These are phyloP conservation scores for Aspergillus neotritici DNA, from an alignment of 2,329 filamentous ascomycete genomes.

Conservation along the genomic window DNA sequence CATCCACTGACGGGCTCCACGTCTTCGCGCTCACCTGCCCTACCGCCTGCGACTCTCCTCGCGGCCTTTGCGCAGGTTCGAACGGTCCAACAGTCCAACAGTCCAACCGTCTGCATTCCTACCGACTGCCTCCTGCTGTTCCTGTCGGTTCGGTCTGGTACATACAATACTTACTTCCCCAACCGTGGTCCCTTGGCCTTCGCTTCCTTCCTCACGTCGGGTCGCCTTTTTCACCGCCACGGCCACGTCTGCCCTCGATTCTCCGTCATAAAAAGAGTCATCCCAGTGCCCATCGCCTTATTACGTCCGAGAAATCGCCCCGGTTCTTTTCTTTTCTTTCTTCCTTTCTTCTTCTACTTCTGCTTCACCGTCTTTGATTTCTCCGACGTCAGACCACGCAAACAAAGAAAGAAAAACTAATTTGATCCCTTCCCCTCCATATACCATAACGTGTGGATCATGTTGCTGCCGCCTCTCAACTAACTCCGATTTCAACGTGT, in stretches of 20 bases:
- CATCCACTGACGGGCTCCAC: slow-evolving; percentile 18
- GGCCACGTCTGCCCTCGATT: slow-evolving; percentile 10
- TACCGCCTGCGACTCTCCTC: slow-evolving; percentile 13
- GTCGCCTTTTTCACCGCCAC: slow-evolving; percentile 13
- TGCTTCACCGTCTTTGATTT: too few species aligned
- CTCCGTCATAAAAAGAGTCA: slow-evolving; percentile 7
- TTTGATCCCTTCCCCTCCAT: too few species aligned
- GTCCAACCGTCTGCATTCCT: not conserved
- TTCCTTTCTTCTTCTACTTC: too few species aligned
- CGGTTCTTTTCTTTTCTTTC: not conserved
- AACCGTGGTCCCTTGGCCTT: not conserved
- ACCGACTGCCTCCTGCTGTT: slow-evolving; percentile 1
- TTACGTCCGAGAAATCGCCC: not conserved
- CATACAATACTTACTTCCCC: not conserved
- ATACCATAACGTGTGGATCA: too few species aligned
- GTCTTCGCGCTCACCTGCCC: slow-evolving; percentile 16
- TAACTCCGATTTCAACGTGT: too few species aligned
- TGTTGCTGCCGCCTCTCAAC: too few species aligned
- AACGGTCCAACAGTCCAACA: slow-evolving; percentile 5
- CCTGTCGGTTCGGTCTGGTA: slow-evolving; percentile 11
- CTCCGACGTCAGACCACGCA: too few species aligned
- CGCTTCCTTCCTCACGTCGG: slow-evolving; percentile 1
- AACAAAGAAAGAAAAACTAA: too few species aligned
- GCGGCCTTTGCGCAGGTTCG: too few species aligned
- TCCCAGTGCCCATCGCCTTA: not conserved